A percentile compares a stretch with the other conserved stretches of the same genome.
Conservation (phyloP, 2,329 filamentous ascomycete species). For the Aspergillus nomiae region DNA sequence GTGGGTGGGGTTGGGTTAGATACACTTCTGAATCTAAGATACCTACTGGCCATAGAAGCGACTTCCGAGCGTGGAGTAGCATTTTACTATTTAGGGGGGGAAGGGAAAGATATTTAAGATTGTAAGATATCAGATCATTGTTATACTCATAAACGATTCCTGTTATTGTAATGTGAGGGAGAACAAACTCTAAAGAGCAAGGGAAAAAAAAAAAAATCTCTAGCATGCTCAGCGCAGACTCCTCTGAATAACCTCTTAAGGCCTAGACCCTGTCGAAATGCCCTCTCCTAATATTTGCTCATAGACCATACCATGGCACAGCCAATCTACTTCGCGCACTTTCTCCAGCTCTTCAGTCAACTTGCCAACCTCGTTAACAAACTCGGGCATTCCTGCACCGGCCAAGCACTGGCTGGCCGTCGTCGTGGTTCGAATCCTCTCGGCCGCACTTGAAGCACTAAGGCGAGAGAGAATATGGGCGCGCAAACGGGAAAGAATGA, state of each 20-base stretch:
- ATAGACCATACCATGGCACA: conserved; percentile 60
- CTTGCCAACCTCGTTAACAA: conserved; percentile 60
- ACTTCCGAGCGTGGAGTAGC: background rate
- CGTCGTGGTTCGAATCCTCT: conserved; percentile 59
- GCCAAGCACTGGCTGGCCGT: conserved; percentile 62
- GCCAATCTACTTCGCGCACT: conserved; percentile 61
- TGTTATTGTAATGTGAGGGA: background rate
- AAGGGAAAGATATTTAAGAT: background rate
- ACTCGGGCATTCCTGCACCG: conserved; percentile 63
- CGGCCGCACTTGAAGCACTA: conserved; percentile 61
- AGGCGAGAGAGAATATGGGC: conserved; percentile 58
- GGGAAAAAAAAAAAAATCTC: background rate
- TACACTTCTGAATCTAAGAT: too few relatives aligned
- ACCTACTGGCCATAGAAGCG: too few relatives aligned
- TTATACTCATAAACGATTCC: background rate
- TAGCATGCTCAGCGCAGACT: background rate
- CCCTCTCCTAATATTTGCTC: conserved; percentile 50
- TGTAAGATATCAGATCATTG: background rate
- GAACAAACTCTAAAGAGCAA: background rate
- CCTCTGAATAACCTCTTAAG: conserved; percentile 7
- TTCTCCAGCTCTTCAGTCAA: conserved; percentile 61
- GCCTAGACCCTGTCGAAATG: conserved; percentile 10
- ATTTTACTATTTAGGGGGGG: background rate
- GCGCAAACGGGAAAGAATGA: conserved; percentile 61
- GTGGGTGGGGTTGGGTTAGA: background rate